Evolutionary conservation across 495 filamentous ascomycete species (phyloP).

Genomic region (Diplogelasinospora grovesii): DNA sequence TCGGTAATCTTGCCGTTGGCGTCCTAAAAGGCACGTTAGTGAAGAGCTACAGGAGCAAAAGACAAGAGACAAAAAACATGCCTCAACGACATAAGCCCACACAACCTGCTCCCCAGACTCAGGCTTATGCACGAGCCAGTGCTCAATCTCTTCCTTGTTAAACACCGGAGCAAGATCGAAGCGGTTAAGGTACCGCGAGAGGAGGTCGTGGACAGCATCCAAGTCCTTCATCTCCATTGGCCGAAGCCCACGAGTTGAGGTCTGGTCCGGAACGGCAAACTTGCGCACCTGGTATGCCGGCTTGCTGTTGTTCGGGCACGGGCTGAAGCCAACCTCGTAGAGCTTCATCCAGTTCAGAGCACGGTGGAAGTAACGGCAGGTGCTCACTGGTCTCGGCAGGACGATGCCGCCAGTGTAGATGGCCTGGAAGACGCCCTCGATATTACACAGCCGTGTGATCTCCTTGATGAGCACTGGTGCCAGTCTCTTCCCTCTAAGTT

Average conservation of each 20-base stretch:
- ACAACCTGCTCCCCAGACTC: conserved; percentile 68
- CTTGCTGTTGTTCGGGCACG: conserved; percentile 72
- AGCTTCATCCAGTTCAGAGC: conserved; percentile 92
- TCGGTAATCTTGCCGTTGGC: conserved; percentile 74
- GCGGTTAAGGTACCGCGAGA: conserved; percentile 69
- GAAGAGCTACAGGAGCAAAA: neutral
- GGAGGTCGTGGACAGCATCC: conserved; percentile 64
- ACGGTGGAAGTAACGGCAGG: conserved; percentile 91
- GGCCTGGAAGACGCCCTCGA: conserved; percentile 79
- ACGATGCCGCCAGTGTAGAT: conserved; percentile 92
- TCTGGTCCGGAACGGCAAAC: conserved; percentile 67
- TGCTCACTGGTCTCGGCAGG: conserved; percentile 82
- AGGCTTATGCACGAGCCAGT: conserved; percentile 75
- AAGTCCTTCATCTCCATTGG: conserved; percentile 77
- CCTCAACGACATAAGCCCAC: conserved; percentile 88
- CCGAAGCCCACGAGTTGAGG: conserved; percentile 65
- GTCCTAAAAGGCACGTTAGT: conserved; percentile 19
- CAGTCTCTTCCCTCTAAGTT: conserved; percentile 85
- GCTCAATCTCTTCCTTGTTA: conserved; percentile 67
- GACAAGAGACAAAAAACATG: conserved; percentile 16
- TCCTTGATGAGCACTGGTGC: conserved; percentile 94
- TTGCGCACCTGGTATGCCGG: conserved; percentile 71
- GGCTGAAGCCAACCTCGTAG: conserved; percentile 86
- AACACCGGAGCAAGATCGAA: conserved; percentile 83
- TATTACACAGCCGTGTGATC: conserved; percentile 84